Base-by-base conservation (phyloP, 441 rosid species). In the Erodium texanum region DNA sequence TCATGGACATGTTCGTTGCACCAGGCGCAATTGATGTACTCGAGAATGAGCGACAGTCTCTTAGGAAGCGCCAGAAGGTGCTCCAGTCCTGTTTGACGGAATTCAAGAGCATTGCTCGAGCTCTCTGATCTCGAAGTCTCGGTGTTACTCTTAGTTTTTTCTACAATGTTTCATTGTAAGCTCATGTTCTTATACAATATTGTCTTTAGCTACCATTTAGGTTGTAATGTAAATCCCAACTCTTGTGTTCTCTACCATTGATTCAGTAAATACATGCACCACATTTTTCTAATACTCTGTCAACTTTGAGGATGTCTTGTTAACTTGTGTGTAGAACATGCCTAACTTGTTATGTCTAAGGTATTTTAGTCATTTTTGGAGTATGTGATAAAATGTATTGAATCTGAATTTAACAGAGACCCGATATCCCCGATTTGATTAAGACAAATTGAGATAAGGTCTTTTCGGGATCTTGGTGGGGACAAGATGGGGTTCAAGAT, bases 1-100 rank as follows among this genome's bases (percentile, higher is more conserved):
- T 93, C 83, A 89, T 86, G 97, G 97, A 93, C 82, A 85, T 93
- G 92, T 93, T 90, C 65, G 90, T 84, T 24, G 93, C 93, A n/a
- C 97, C 98, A 10, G 96, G 89, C 36, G 97, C 97, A 18, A 82
- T 90, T 64, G 95, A 89, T 29, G 79, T 81, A 32, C 82, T 90
- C 63, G 85, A 85, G 65, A 79, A 82, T 23, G 93, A 90, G 78
- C 72, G 86, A 3, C 89, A 86, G 71, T 83, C 85, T 24, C 90
- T 93, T 34, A 87, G 86, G 77, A 89, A 89, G 58, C 95, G 97
- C 0, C 94, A 89, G 74, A 90, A 85, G 78, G 84, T 82, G 54
- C 98, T 90, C 38, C 90, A 88, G 6, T 84, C 95, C 63, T 93
- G 98, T 82, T 75, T 93, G 84, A 85, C 76, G 56, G 98, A 93